A percentile compares a stretch with the other conserved stretches of the same genome.
Conservation (phyloP, 2,329 filamentous ascomycete species). For the Aspergillus cejpii region DNA sequence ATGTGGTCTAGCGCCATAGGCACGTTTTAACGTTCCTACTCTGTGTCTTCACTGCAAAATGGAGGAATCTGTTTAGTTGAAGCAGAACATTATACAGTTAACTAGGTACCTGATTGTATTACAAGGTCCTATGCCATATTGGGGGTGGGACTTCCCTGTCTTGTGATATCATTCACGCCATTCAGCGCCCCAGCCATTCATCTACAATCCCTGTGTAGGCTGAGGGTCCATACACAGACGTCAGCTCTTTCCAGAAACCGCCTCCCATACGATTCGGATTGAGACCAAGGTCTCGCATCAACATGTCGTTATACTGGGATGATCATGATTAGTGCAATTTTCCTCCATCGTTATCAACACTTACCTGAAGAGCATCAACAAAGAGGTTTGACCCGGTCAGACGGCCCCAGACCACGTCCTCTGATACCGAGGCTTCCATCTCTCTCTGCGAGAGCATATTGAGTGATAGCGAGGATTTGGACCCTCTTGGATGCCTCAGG, state of each 20-base stretch:
- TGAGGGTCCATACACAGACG: conserved; percentile 17
- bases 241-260: conserved; percentile 15
- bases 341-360: background rate
- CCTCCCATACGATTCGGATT: conserved; percentile 21
- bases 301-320: conserved; percentile 22
- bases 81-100: too few species aligned
- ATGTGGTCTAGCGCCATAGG: too few species aligned
- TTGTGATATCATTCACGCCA: too few species aligned
- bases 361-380: conserved; percentile 21
- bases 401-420: conserved; percentile 18
- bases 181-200: conserved; percentile 11
- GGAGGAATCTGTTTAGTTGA: too few species aligned
- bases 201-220: conserved; percentile 24
- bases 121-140: too few species aligned
- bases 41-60: too few species aligned
- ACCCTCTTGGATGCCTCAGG: background rate
- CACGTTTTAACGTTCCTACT: too few species aligned
- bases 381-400: conserved; percentile 17
- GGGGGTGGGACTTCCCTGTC: too few species aligned
- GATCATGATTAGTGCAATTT: background rate
- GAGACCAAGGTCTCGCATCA: conserved; percentile 22
- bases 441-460: background rate
- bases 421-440: conserved; percentile 14
- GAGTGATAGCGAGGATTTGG: background rate
- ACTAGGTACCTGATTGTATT: too few species aligned